Evolutionary conservation across 2,329 filamentous ascomycete species (phyloP).

Genomic region (Sporothrix dimorphospora): DNA sequence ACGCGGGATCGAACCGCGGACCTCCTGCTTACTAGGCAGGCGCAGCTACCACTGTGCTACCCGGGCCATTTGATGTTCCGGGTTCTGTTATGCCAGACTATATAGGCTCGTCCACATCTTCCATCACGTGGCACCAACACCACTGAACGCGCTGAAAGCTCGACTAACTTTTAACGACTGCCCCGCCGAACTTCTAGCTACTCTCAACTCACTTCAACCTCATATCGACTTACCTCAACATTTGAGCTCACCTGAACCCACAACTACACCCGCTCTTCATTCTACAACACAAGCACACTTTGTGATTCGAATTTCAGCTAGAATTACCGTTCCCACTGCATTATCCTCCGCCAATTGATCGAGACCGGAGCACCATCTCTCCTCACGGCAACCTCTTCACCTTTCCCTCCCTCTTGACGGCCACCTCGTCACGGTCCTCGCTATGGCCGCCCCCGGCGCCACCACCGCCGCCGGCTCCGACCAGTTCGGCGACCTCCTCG

Average conservation of each 20-base stretch:
- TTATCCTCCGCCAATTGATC: too few relatives aligned
- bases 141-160: not conserved
- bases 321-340: not conserved
- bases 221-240: not conserved
- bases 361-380: not conserved
- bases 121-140: not conserved
- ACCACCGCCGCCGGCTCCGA: not conserved
- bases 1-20: conserved; percentile 34
- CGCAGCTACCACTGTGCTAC: conserved; percentile 34
- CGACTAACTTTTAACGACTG: not conserved
- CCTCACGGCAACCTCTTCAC: not conserved
- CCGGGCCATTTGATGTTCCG: conserved; percentile 31
- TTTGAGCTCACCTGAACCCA: not conserved
- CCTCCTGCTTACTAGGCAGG: conserved; percentile 34
- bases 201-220: not conserved
- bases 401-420: too few relatives aligned
- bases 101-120: not conserved
- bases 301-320: too few relatives aligned
- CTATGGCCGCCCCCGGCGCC: conserved; percentile 25
- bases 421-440: not conserved
- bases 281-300: too few relatives aligned
- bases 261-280: not conserved
- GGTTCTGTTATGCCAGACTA: not conserved
- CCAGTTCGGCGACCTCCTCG: conserved; percentile 30
- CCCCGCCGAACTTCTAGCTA: not conserved